phyloP scores from a whole-genome alignment of 768 basidiomycete genomes.

The Podaxis sp. region DNA sequence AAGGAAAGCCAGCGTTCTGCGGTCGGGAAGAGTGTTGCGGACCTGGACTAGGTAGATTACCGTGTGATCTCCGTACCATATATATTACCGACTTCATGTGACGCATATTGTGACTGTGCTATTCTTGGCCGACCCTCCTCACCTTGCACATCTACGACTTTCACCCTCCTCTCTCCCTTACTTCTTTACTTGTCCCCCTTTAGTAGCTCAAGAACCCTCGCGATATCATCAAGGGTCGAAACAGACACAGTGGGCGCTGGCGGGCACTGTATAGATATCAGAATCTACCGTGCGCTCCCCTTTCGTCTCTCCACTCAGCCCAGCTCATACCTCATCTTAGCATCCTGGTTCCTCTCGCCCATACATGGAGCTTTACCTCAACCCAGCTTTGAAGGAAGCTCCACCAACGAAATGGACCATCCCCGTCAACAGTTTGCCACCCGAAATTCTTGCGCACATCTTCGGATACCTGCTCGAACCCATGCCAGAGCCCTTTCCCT shows the following conservation, averaged over 20 bases:
- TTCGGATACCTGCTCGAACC: constrained; percentile 11
- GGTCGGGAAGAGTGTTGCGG: neutral
- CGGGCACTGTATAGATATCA: neutral
- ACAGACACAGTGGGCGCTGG: neutral
- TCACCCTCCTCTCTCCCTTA: neutral
- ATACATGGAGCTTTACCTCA: neutral
- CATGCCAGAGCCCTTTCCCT: constrained; percentile 5
- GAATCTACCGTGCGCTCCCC: neutral
- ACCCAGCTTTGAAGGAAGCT: neutral
- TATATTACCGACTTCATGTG: neutral
- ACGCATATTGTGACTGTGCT: neutral
- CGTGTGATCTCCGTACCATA: neutral
- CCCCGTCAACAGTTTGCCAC: constrained; percentile 10
- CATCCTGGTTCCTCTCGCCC: neutral
- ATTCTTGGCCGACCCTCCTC: neutral
- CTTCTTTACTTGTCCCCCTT: neutral
- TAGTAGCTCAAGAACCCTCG: neutral
- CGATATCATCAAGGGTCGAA: neutral
- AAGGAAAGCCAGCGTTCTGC: constrained; percentile 3
- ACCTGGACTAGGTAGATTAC: constrained; percentile 7
- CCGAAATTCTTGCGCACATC: constrained; percentile 18
- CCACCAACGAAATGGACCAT: neutral
- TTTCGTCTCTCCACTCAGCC: neutral
- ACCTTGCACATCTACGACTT: neutral
- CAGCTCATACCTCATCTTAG: neutral